A percentile compares a stretch with the other conserved stretches of the same genome.
phyloP scores from a whole-genome alignment of 2,329 filamentous ascomycete species.

The Aspergillus aculeatinus region DNA sequence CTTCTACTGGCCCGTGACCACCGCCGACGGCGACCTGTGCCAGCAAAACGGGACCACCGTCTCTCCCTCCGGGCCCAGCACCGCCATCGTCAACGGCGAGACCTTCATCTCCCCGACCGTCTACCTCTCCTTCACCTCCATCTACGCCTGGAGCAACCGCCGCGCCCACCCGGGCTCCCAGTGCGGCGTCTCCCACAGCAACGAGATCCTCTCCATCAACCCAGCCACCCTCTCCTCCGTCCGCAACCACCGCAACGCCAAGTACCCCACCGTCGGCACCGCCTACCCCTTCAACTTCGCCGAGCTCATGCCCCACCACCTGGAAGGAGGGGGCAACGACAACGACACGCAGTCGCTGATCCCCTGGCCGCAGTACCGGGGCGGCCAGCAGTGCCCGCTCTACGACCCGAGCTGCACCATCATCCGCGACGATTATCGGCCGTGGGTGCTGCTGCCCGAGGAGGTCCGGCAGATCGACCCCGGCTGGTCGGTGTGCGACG shows the following conservation, averaged over 20 bases:
- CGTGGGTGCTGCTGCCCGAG: slow-evolving; percentile 22
- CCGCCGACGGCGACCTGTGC: slow-evolving; percentile 20
- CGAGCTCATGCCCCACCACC: slow-evolving; percentile 20
- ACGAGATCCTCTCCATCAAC: slow-evolving; percentile 20
- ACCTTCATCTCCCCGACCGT: slow-evolving; percentile 23
- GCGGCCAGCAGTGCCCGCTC: slow-evolving; percentile 21
- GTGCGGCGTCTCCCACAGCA: slow-evolving; percentile 20
- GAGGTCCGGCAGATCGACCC: slow-evolving; percentile 20
- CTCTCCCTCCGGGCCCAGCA: slow-evolving; percentile 20
- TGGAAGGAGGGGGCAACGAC: slow-evolving; percentile 12
- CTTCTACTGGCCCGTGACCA: slow-evolving; percentile 28
- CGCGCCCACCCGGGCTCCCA: slow-evolving; percentile 17
- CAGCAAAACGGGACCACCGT: slow-evolving; percentile 22
- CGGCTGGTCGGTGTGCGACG: slow-evolving; percentile 20
- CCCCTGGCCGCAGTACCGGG: slow-evolving; percentile 24
- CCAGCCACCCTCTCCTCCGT: slow-evolving; percentile 18
- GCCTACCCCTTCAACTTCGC: slow-evolving; percentile 25
- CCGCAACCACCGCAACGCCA: slow-evolving; percentile 23
- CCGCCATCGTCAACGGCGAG: slow-evolving; percentile 20
- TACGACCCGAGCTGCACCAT: slow-evolving; percentile 17
- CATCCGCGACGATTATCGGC: slow-evolving; percentile 24
- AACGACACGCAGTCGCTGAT: slow-evolving; percentile 20
- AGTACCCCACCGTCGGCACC: slow-evolving; percentile 22
- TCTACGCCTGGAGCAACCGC: slow-evolving; percentile 24
- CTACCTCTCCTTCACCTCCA: slow-evolving; percentile 25